These are phyloP conservation scores for Pezicula neosporulosa DNA, from an alignment of 2,329 filamentous ascomycete genomes.

Conservation along the genomic window DNA sequence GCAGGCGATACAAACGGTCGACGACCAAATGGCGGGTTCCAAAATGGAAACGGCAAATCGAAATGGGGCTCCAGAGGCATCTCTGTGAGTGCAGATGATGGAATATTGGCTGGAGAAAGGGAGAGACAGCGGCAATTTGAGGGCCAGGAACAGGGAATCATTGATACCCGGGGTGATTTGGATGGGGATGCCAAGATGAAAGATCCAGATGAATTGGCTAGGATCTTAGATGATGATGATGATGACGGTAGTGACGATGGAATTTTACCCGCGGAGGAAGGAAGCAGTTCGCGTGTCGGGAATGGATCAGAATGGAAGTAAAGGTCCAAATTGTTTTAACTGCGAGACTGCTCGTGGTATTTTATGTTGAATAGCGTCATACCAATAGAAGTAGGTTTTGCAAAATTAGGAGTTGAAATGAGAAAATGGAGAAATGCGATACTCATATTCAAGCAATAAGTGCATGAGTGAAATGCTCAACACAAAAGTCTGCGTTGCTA, in stretches of 20 bases:
- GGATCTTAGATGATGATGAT: constrained; percentile 54
- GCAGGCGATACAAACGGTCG: constrained; percentile 2
- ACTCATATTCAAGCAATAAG: too few species aligned
- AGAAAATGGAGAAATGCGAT: too few species aligned
- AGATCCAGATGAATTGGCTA: constrained; percentile 62
- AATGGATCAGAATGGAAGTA: constrained; percentile 24
- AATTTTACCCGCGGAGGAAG: constrained; percentile 8
- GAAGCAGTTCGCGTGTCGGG: constrained; percentile 11
- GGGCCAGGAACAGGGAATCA: constrained; percentile 41
- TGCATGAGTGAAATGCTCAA: too few species aligned
- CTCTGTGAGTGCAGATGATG: constrained; percentile 63
- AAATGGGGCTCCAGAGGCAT: constrained; percentile 62
- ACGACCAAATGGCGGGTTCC: background rate
- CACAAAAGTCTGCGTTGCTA: too few species aligned
- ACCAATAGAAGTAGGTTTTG: too few species aligned
- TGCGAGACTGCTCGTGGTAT: too few species aligned
- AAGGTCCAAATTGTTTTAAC: constrained; percentile 1
- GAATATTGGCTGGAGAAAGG: constrained; percentile 47
- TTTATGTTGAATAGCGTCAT: too few species aligned
- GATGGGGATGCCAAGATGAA: constrained; percentile 65
- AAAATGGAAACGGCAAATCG: constrained; percentile 8
- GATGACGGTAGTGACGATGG: constrained; percentile 28
- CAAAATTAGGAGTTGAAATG: too few species aligned
- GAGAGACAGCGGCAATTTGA: constrained; percentile 35
- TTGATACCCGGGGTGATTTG: constrained; percentile 36